phyloP scores from a whole-genome alignment of 352 stramenopile species.

The Phytopythium sindhum region DNA sequence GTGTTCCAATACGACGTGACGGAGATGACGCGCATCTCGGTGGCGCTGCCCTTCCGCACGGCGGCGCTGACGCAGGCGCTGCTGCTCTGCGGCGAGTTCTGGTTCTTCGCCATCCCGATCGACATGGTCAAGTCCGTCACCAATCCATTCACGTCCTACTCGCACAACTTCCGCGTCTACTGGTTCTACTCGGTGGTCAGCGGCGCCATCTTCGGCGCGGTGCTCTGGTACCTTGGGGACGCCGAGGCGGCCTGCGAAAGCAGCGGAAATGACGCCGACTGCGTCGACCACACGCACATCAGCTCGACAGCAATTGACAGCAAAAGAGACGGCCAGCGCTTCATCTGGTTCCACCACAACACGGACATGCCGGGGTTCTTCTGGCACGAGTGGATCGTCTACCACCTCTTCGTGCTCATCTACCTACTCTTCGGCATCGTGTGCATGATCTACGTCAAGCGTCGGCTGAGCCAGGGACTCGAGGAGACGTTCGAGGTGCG shows the following conservation, averaged over 20 bases:
- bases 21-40: slow-evolving; percentile 43
- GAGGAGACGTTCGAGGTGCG: slow-evolving; percentile 87
- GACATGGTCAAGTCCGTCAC: slow-evolving; percentile 89
- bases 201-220: slow-evolving; percentile 56
- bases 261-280: slow-evolving; percentile 10
- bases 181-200: slow-evolving; percentile 82
- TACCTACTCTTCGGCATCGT: slow-evolving; percentile 74
- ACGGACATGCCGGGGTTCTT: slow-evolving; percentile 74
- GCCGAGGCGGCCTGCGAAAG: slow-evolving; percentile 18
- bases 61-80: slow-evolving; percentile 70
- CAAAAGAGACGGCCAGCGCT: slow-evolving; percentile 36
- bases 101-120: slow-evolving; percentile 88
- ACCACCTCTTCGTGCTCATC: slow-evolving; percentile 74
- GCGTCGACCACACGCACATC: slow-evolving; percentile 19
- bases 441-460: slow-evolving; percentile 76
- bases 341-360: slow-evolving; percentile 86
- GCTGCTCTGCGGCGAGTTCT: slow-evolving; percentile 83
- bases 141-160: slow-evolving; percentile 87
- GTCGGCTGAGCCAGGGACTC: slow-evolving; percentile 63
- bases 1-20: slow-evolving; percentile 74
- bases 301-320: slow-evolving; percentile 3
- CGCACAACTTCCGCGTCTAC: slow-evolving; percentile 80
- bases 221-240: slow-evolving; percentile 63
- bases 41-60: slow-evolving; percentile 56
- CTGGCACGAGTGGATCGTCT: slow-evolving; percentile 80